phyloP scores from a whole-genome alignment of 2,329 filamentous ascomycete species.

The Ophiostoma novo-ulmi region DNA sequence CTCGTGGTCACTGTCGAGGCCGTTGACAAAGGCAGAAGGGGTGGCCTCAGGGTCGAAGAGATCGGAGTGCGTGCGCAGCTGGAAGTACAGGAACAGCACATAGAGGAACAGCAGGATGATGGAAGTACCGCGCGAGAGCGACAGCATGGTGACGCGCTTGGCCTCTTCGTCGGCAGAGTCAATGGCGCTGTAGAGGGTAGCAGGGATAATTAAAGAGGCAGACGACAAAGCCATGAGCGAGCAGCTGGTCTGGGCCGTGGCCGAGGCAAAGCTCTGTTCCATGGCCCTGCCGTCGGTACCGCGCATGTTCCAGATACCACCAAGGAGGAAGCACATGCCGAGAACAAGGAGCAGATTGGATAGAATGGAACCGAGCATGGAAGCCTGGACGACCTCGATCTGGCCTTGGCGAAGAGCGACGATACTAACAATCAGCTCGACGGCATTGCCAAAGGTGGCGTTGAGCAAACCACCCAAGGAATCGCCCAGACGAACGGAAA shows the following conservation, averaged over 20 bases:
- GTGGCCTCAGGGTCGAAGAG: conserved; percentile 59
- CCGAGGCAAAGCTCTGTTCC: conserved; percentile 69
- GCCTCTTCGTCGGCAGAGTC: conserved; percentile 40
- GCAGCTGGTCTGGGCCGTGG: conserved; percentile 70
- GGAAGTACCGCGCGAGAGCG: conserved; percentile 69
- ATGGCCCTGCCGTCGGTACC: conserved; percentile 51
- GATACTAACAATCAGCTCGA: conserved; percentile 81
- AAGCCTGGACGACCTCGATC: conserved; percentile 87
- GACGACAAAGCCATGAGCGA: conserved; percentile 72
- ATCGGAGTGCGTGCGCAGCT: conserved; percentile 67
- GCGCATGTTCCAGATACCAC: conserved; percentile 60
- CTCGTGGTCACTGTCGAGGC: conserved; percentile 23
- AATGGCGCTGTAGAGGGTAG: conserved; percentile 65
- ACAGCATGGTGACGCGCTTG: conserved; percentile 54
- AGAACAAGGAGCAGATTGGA: conserved; percentile 85
- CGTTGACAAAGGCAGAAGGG: conserved; percentile 23
- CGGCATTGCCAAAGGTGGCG: conserved; percentile 73
- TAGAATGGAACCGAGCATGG: conserved; percentile 83
- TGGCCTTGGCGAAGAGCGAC: conserved; percentile 79
- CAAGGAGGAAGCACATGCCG: conserved; percentile 82
- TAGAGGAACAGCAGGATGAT: conserved; percentile 72
- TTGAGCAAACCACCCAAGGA: conserved; percentile 69
- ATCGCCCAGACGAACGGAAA: conserved; percentile 66
- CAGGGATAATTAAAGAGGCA: conserved; percentile 73
- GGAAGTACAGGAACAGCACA: conserved; percentile 71